Base-by-base conservation (phyloP, 169 alveolate genomes). In the Plasmodium gallinaceum region DNA sequence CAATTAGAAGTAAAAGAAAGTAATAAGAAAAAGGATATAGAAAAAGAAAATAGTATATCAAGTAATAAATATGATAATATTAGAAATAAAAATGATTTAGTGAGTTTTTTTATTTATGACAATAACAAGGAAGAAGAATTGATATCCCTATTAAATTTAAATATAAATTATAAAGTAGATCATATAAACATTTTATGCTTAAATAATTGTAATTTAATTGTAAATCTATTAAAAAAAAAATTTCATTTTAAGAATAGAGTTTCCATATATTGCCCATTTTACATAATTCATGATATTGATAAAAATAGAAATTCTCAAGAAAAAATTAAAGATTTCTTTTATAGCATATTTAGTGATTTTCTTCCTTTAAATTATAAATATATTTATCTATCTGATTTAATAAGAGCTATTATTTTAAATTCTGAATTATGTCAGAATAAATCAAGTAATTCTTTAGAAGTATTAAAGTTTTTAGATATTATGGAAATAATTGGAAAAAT, bases 161-260 rank as follows among this genome's bases (percentile, higher is more conserved):
- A 43, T 69, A 58, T 60, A 54, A 52, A 18, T 37, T 68, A 54
- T 37, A 62, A 66, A 7, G 85, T 70, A 61, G 74, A 66, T 71
- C 91, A 83, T 71, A 70, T 83, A 57, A 83, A 83, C 32, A 70
- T 83, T 51, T 62, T 83, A 14, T 83, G 74, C 69, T 69, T 83
- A 61, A 66, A 60, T 71, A 57, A 69, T 42, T 69, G 48, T 46
- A 62, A 83, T 22, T 66, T 51, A 37, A 45, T 78, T 32, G 20
- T 46, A 18, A 54, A 78, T 26, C 16, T 69, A 16, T 70, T 78
- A 4, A 65, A 57, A 39, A 65, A 57, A 39, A 51, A 43, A 7
- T 2, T 26, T 7, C 39, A 39, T 12, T 22, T 39, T 57, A 66
- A 78, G 14, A 66, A 32, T 16, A 54, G 91, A 22, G 58, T 83